Percentiles rank a stretch among this genome's conserved stretches.
These are phyloP conservation scores for Pichia occidentalis DNA, from an alignment of 805 yeast species.

Conservation along the genomic window DNA sequence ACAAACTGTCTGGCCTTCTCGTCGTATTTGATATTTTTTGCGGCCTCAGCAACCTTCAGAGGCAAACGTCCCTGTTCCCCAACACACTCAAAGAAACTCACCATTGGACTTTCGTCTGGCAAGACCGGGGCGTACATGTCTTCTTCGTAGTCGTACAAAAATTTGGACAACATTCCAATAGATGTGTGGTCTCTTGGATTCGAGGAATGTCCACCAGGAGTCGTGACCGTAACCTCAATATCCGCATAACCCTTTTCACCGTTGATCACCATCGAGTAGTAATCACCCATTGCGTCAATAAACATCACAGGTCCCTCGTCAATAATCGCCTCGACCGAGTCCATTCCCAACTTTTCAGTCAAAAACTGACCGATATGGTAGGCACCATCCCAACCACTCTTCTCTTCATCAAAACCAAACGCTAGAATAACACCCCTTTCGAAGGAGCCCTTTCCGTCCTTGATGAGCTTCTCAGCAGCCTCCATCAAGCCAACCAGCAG, in stretches of 20 bases:
- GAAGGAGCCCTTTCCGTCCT: constrained; percentile 42
- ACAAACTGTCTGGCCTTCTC: constrained; percentile 32
- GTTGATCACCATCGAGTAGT: constrained; percentile 15
- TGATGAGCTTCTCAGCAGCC: constrained; percentile 50
- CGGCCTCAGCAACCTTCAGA: constrained; percentile 9
- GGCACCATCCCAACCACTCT: constrained; percentile 61
- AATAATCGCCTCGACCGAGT: constrained; percentile 55
- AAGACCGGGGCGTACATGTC: constrained; percentile 46
- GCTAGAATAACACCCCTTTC: constrained; percentile 56
- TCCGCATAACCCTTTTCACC: constrained; percentile 39
- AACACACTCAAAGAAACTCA: constrained; percentile 51
- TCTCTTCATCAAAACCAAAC: constrained; percentile 79
- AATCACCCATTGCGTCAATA: constrained; percentile 33
- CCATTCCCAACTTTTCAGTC: constrained; percentile 48
- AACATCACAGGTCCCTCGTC: constrained; percentile 46
- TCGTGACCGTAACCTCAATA: constrained; percentile 41
- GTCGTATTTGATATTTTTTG: constrained; percentile 20
- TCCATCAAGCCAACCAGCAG: constrained; percentile 60
- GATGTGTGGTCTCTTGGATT: constrained; percentile 65
- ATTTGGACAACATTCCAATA: constrained; percentile 64
- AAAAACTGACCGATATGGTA: constrained; percentile 39
- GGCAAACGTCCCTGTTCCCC: constrained; percentile 41
- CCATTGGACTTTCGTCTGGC: constrained; percentile 51
- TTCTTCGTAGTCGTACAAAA: constrained; percentile 49
- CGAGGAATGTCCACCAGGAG: constrained; percentile 57